Base-by-base conservation (phyloP, 768 basidiomycete genomes). In the Royoungia palumana region DNA sequence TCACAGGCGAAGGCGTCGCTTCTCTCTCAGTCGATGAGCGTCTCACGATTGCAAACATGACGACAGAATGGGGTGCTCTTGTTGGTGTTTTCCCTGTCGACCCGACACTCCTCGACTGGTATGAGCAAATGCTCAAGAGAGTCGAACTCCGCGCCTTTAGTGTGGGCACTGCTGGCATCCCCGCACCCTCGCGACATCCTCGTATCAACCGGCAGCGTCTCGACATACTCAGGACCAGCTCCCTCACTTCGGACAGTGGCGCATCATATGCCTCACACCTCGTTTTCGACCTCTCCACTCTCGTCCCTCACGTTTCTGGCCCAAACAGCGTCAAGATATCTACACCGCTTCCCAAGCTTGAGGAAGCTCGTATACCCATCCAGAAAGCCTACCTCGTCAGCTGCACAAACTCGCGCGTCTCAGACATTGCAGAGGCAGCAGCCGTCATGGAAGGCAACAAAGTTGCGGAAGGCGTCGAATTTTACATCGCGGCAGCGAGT, bases 41-140 rank as follows among this genome's bases (percentile, higher is more conserved):
- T 35, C 76, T 99, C 39, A 94, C 95, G 0, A 98, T 98, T 56
- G 76, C 94, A n/a, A 98, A 99, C 68, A 99, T 98, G 96, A 98
- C 96, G 6, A 98, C 96, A 25, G 96, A 99, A 69, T 99, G 96
- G 96, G 96, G 96, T 37, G 96, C 96, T 3, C 79, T 99, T 2
- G 94, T 82, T 8, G 96, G 96, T 27, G 83, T 96, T 7, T 98
- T 99, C 74, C 94, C 95, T 0, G 85, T 91, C 6, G 96, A 99
- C 62, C 75, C 82, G 17, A 83, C 80, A 9, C 78, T 94, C 17
- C 62, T 94, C 30, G 68, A 80, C 22, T 99, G 94, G 94, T 99
- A 98, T 65, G 87, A 90, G 37, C 70, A 72, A 5, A 73, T 79
- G 12, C 68, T 95, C 52, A 75, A 75, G 54, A 89, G 84, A 68